phyloP scores from a whole-genome alignment of 2,329 filamentous ascomycete species.

The Neopestalotiopsis sp. region DNA sequence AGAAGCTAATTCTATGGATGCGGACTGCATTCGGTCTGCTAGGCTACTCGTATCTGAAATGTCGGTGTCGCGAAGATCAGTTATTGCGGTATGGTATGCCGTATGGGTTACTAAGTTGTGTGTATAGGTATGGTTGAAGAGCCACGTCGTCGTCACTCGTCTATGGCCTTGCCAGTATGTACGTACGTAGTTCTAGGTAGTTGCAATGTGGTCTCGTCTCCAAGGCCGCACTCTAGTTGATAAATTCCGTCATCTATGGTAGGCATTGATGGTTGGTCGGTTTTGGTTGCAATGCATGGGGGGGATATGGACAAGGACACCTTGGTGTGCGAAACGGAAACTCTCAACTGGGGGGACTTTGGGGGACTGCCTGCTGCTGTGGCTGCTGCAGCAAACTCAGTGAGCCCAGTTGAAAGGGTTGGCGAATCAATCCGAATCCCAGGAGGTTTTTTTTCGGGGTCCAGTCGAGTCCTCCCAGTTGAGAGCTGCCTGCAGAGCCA shows the following conservation, averaged over 20 bases:
- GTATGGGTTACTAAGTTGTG: too few species aligned
- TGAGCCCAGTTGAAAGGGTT: background rate
- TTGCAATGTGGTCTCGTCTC: conserved; percentile 11
- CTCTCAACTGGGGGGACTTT: background rate
- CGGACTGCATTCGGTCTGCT: too few species aligned
- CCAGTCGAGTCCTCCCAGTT: background rate
- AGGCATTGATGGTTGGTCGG: conserved; percentile 8
- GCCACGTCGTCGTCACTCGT: background rate
- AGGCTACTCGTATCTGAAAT: too few species aligned
- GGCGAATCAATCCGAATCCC: background rate
- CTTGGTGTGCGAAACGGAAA: background rate
- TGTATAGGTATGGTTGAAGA: background rate
- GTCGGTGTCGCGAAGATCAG: too few species aligned
- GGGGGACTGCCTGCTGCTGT: background rate
- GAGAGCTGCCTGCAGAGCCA: background rate
- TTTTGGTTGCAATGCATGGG: conserved; percentile 3
- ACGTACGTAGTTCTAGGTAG: background rate
- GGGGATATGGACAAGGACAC: conserved; percentile 6
- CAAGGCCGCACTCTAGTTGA: background rate
- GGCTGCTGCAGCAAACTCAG: background rate
- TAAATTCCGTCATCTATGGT: conserved; percentile 1
- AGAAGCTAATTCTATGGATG: too few species aligned
- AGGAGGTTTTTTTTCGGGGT: background rate
- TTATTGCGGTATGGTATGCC: too few species aligned
- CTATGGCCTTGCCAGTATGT: background rate